A percentile compares a stretch with the other conserved stretches of the same genome.
phyloP scores from a whole-genome alignment of 116 monocot genomes.

The Posidonia oceanica region DNA sequence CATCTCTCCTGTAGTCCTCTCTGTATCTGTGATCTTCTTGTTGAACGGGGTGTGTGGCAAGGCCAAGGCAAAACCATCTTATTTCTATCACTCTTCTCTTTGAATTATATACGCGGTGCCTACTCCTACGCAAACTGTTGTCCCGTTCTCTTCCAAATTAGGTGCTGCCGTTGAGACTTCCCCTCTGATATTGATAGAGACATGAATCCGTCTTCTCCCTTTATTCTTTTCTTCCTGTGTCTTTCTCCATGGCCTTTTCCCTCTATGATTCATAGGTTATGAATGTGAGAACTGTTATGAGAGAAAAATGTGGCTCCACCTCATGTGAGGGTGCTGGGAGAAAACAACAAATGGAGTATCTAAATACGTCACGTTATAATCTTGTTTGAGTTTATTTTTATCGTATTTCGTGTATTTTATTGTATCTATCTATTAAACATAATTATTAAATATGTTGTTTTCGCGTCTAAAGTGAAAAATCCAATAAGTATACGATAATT shows the following conservation, averaged over 20 bases:
- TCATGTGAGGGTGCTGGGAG: neutral
- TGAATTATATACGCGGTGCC: neutral
- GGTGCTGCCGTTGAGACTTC: neutral
- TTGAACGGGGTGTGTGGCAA: too few species aligned
- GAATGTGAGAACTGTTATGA: too few species aligned
- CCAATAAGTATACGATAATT: too few species aligned
- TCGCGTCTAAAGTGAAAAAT: too few species aligned
- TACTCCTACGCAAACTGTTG: neutral
- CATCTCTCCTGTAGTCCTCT: neutral
- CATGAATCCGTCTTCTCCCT: neutral
- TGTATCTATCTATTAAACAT: too few species aligned
- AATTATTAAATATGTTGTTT: too few species aligned
- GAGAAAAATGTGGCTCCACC: neutral
- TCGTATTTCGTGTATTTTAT: too few species aligned
- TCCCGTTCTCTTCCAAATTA: neutral
- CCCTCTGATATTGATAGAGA: neutral
- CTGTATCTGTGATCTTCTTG: neutral
- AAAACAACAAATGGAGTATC: neutral
- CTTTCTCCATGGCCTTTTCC: too few species aligned
- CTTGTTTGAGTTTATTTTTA: too few species aligned
- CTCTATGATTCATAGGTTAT: too few species aligned
- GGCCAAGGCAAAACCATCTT: too few species aligned
- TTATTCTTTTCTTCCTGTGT: too few species aligned
- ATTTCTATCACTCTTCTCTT: neutral
- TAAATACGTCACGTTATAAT: neutral